These are phyloP conservation scores for Borovskyia barvae DNA, from an alignment of 208 protist species.

Conservation along the genomic window DNA sequence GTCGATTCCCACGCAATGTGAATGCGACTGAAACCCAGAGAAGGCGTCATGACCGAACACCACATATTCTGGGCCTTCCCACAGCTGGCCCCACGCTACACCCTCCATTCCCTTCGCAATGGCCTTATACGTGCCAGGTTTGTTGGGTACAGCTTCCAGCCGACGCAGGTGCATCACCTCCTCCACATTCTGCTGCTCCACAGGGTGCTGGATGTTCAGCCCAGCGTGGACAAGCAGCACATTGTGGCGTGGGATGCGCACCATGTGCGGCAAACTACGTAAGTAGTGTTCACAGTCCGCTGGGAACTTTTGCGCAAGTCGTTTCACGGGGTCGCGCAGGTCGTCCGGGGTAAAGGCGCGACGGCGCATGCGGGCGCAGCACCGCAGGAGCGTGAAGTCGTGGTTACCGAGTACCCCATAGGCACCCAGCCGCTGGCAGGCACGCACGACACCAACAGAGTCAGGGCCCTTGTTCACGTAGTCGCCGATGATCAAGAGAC, in stretches of 20 bases:
- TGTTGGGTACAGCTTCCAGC: slow-evolving; percentile 41
- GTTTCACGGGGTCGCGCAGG: slow-evolving; percentile 76
- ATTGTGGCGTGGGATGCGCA: slow-evolving; percentile 82
- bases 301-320: slow-evolving; percentile 65
- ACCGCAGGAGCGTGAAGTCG: slow-evolving; percentile 83
- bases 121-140: slow-evolving; percentile 31
- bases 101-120: slow-evolving; percentile 64
- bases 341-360: slow-evolving; percentile 50
- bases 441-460: slow-evolving; percentile 71
- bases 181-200: slow-evolving; percentile 73
- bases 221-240: slow-evolving; percentile 86
- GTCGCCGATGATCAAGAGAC: slow-evolving; percentile 83
- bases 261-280: slow-evolving; percentile 73
- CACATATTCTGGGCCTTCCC: slow-evolving; percentile 77
- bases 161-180: slow-evolving; percentile 85
- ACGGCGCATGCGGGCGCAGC: slow-evolving; percentile 39
- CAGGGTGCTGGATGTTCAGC: slow-evolving; percentile 48
- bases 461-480: slow-evolving; percentile 90
- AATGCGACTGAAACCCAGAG: slow-evolving; percentile 69
- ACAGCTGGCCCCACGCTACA: slow-evolving; percentile 67
- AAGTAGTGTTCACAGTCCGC: slow-evolving; percentile 82
- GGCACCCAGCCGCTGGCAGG: slow-evolving; percentile 60
- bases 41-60: slow-evolving; percentile 90
- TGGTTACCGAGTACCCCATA: slow-evolving; percentile 89
- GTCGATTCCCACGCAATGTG: slow-evolving; percentile 83